Evolutionary conservation across 495 filamentous ascomycete genomes (phyloP).

Genomic region (Neurospora tetraspora): DNA sequence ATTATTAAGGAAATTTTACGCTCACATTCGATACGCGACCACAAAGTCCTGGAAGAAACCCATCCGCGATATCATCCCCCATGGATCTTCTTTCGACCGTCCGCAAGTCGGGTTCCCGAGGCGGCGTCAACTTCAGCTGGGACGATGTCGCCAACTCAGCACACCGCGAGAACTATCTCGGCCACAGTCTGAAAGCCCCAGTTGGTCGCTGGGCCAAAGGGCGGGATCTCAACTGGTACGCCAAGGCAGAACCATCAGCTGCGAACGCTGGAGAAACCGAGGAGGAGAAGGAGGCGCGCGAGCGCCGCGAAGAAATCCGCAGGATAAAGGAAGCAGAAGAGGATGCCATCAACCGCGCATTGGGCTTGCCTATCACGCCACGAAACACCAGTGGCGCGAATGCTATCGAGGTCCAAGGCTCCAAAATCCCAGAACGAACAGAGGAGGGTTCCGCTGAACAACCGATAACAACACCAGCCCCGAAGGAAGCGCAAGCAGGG

Average conservation of each 20-base stretch:
- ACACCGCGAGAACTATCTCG: constrained; percentile 95
- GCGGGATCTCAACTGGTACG: constrained; percentile 83
- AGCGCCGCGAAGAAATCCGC: constrained; percentile 69
- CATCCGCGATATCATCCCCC: neutral
- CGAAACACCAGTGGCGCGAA: constrained; percentile 41
- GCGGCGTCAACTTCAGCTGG: constrained; percentile 94
- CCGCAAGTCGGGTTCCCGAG: constrained; percentile 87
- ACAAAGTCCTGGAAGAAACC: neutral
- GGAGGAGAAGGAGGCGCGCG: constrained; percentile 49
- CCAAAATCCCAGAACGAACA: constrained; percentile 12
- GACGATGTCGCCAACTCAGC: constrained; percentile 77
- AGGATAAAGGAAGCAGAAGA: constrained; percentile 86
- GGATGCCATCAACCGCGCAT: constrained; percentile 71
- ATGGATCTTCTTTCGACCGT: constrained; percentile 95
- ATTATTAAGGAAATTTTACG: no score
- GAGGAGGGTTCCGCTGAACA: constrained; percentile 4
- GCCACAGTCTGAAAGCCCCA: constrained; percentile 89
- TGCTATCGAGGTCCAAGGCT: constrained; percentile 27
- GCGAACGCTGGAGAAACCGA: constrained; percentile 43
- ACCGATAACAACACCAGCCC: neutral
- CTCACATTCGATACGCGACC: no score
- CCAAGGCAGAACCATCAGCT: constrained; percentile 51
- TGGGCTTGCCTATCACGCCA: constrained; percentile 64
- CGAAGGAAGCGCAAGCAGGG: constrained; percentile 8
- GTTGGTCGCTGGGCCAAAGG: constrained; percentile 93